Percentiles rank a stretch among this genome's conserved stretches.
Evolutionary conservation across 345 rosid genomes (phyloP).

Genomic region (Acer saccharum): DNA sequence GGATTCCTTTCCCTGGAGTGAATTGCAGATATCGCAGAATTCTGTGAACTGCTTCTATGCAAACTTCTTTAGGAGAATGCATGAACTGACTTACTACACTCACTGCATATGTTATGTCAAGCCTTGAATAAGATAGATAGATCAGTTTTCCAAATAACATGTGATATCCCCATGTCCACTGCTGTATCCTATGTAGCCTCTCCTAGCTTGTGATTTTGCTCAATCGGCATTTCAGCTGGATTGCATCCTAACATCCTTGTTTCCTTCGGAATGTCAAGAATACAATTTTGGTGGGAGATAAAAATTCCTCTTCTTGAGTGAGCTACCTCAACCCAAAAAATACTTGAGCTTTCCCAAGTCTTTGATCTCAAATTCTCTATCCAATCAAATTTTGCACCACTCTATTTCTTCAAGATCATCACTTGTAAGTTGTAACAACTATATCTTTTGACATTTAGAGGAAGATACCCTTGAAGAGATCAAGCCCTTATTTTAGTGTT

Average conservation of each 20-base stretch:
- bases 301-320: neutral
- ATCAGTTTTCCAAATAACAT: neutral
- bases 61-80: too few relatives aligned
- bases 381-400: neutral
- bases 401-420: neutral
- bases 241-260: neutral
- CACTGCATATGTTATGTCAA: too few relatives aligned
- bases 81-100: too few relatives aligned
- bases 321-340: neutral
- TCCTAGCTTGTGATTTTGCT: neutral
- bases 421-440: neutral
- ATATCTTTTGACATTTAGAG: too few relatives aligned
- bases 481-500: too few relatives aligned
- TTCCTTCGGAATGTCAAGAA: neutral
- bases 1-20: too few relatives aligned
- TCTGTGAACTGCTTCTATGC: too few relatives aligned
- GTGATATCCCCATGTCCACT: neutral
- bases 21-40: too few relatives aligned
- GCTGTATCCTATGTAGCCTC: neutral
- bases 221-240: neutral
- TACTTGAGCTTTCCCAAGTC: neutral
- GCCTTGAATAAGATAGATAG: too few relatives aligned
- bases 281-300: neutral
- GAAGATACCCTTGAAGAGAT: too few relatives aligned
- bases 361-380: neutral